A percentile compares a stretch with the other conserved stretches of the same genome.
phyloP scores from a whole-genome alignment of 306 rosid species.

The Dalbergia cochinchinensis region DNA sequence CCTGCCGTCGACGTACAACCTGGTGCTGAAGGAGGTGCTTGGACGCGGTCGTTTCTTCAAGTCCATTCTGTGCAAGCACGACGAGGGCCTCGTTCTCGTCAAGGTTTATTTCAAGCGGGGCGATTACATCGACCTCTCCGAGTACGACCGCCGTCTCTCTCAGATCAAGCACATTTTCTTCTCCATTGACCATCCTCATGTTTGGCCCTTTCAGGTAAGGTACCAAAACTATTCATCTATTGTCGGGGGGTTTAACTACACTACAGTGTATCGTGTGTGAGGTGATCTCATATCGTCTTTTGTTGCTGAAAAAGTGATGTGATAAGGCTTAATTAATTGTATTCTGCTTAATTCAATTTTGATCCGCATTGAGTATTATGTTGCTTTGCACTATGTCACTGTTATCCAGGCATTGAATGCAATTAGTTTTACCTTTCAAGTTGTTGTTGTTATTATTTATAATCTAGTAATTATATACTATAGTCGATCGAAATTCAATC shows the following conservation, averaged over 20 bases:
- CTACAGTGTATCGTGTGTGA: not conserved
- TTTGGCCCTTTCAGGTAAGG: slow-evolving; percentile 97
- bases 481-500: not conserved
- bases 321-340: not conserved
- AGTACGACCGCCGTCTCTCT: slow-evolving; percentile 80
- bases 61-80: slow-evolving; percentile 96
- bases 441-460: not conserved
- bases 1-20: slow-evolving; percentile 92
- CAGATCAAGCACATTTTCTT: slow-evolving; percentile 70
- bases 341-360: not conserved
- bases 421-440: not conserved
- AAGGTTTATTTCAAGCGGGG: slow-evolving; percentile 97
- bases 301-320: not conserved
- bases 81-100: slow-evolving; percentile 96
- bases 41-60: slow-evolving; percentile 97
- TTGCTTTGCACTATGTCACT: not conserved
- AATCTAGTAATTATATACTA: not conserved
- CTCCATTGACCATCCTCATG: slow-evolving; percentile 79
- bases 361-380: not conserved
- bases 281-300: not conserved
- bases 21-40: slow-evolving; percentile 87
- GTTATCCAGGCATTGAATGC: not conserved
- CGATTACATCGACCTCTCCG: slow-evolving; percentile 75
- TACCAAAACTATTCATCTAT: not conserved
- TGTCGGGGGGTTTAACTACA: not conserved